phyloP scores from a whole-genome alignment of 495 filamentous ascomycete genomes.

The Penicillium odoratum region DNA sequence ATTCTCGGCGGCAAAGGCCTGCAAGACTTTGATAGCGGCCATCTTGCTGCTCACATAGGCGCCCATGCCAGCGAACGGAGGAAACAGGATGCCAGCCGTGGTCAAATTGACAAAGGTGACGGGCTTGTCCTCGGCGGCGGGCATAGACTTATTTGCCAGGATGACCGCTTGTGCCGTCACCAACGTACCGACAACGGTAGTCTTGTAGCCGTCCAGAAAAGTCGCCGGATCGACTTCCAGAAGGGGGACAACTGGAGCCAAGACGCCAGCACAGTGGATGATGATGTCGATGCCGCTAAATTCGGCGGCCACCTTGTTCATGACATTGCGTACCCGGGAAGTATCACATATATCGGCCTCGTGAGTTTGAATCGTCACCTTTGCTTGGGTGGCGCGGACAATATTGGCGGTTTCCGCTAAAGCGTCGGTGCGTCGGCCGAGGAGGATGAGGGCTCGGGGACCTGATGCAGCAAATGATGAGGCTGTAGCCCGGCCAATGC shows the following conservation, averaged over 20 bases:
- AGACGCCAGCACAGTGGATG: not conserved
- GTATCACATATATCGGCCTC: not conserved
- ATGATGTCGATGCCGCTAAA: not conserved
- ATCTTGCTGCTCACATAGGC: slow-evolving; percentile 42
- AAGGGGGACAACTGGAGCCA: not conserved
- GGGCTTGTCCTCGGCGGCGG: not conserved
- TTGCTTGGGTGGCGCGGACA: not conserved
- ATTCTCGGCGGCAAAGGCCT: slow-evolving; percentile 43
- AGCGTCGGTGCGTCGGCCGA: not conserved
- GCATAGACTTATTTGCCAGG: not conserved
- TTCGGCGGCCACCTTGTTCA: not conserved
- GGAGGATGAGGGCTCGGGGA: slow-evolving; percentile 16
- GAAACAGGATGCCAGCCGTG: slow-evolving; percentile 30
- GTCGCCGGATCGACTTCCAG: not conserved
- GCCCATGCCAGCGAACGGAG: slow-evolving; percentile 27
- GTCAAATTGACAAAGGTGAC: slow-evolving; percentile 30
- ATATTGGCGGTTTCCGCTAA: not conserved
- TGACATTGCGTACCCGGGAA: not conserved
- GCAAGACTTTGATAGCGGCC: slow-evolving; percentile 38
- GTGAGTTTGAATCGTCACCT: not conserved
- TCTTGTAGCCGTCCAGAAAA: not conserved
- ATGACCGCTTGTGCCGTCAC: not conserved
- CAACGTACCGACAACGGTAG: not conserved
- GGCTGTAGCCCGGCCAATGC: slow-evolving; percentile 22
- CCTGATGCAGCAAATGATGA: slow-evolving; percentile 48